Evolutionary conservation across 1,284 basidiomycete species (phyloP), one percentile per base, ranked within the genome.

Genomic region (Golubevia sp.): DNA sequence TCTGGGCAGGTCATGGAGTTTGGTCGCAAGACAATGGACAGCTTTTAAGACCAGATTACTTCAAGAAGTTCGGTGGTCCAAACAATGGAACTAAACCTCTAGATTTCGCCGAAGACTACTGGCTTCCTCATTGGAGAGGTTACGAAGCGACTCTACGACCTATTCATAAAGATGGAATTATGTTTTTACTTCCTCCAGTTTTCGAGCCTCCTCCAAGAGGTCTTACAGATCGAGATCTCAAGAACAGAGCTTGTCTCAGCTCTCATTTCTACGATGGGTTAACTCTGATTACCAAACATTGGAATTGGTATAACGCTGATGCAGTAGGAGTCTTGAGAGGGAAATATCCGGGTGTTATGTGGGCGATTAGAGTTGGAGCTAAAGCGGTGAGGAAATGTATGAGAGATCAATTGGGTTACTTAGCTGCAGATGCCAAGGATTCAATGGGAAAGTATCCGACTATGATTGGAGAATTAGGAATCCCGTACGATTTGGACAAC

Each of bases 221-320:
- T 2, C 86, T 88, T 1, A 88, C 89, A 38, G 70, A 70, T 60
- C 87, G 87, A 1, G 85, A 89, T 52, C 86, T 95, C 15, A 85
- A 86, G 51, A 90, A 90, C 0, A 89, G 96, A 1, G 90, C 88
- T 7, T 92, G 89, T 59, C 91, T 92, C 66, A 91, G 92, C 0
- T 88, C 90, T 0, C 96, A 99, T 84, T 99, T 94, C 83, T 99
- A 98, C 83, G 96, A 99, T 77, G 96, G 96, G 1, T 86, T 97
- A 52, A 88, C 87, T 11, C 82, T 88, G 59, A 77, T 85, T 58
- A 85, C 85, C 56, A 85, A 85, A 69, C 84, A 84, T 81, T 88
- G 82, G 84, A 92, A 94, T 80, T 94, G 91, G 92, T 93, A 96
- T 87, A 98, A 98, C 76, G 76, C 89, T 82, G 84, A 90, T 86